Evolutionary conservation across 768 basidiomycete genomes (phyloP).

Genomic region (Leucocoprinus sp.): DNA sequence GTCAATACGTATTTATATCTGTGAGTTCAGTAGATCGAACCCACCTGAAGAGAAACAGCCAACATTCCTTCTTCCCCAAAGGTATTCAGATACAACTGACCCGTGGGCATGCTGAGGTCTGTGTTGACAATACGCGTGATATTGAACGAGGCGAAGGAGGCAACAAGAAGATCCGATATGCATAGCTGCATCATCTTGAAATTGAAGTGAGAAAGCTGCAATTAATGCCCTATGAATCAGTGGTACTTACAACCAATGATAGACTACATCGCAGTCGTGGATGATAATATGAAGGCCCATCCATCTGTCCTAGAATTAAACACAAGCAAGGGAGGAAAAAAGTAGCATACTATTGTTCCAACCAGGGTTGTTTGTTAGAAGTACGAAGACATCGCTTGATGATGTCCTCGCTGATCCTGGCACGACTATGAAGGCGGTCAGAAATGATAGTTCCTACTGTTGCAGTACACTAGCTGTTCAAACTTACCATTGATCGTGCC

Average conservation of each 20-base stretch:
- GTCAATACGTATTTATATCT: too few species aligned
- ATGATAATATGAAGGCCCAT: slow-evolving; percentile 56
- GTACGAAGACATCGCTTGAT: slow-evolving; percentile 47
- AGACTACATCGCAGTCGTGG: slow-evolving; percentile 60
- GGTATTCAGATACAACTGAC: slow-evolving; percentile 47
- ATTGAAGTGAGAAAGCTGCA: too few species aligned
- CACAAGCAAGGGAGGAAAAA: not conserved
- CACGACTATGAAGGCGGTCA: slow-evolving; percentile 39
- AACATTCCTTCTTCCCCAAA: slow-evolving; percentile 55
- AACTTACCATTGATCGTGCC: slow-evolving; percentile 46
- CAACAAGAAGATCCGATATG: too few species aligned
- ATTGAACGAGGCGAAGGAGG: slow-evolving; percentile 48
- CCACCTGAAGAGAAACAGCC: too few species aligned
- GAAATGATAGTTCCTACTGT: slow-evolving; percentile 54
- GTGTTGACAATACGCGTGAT: slow-evolving; percentile 36
- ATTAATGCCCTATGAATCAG: too few species aligned
- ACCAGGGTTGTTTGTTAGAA: slow-evolving; percentile 54
- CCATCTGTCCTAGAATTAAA: slow-evolving; percentile 29
- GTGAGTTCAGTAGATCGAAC: too few species aligned
- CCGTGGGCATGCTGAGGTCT: slow-evolving; percentile 47
- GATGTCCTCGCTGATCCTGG: slow-evolving; percentile 41
- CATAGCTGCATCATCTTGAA: slow-evolving; percentile 57
- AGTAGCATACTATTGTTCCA: slow-evolving; percentile 41
- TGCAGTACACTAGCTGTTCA: too few species aligned
- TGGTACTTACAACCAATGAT: slow-evolving; percentile 46